phyloP scores from a whole-genome alignment of 306 rosid genomes.

The Sophora flavescens region DNA sequence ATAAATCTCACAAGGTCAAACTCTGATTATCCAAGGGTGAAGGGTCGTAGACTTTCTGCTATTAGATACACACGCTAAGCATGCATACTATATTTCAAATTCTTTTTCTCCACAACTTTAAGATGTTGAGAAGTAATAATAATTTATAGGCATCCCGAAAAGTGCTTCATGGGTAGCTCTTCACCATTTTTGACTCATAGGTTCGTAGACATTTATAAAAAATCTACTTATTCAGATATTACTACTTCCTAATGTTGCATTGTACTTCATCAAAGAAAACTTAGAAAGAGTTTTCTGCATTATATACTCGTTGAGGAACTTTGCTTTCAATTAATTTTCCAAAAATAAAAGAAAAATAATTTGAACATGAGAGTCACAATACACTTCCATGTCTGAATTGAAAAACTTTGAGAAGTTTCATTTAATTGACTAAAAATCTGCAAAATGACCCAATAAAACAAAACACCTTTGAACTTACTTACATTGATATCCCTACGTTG shows the following conservation, averaged over 20 bases:
- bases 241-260: slow-evolving; percentile 1
- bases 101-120: slow-evolving; percentile 3
- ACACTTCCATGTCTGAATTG: slow-evolving; percentile 9
- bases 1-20: no score
- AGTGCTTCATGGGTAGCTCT: slow-evolving; percentile 16
- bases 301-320: background rate
- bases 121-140: slow-evolving; percentile 20
- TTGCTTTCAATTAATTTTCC: background rate
- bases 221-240: slow-evolving; percentile 3
- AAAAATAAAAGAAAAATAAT: background rate
- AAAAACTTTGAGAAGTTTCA: slow-evolving; percentile 6
- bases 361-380: background rate
- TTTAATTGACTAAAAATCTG: background rate
- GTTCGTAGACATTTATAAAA: slow-evolving; percentile 24
- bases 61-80: no score
- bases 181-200: background rate
- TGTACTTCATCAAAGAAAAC: slow-evolving; percentile 14
- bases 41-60: no score
- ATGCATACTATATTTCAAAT: no score
- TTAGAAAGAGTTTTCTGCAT: slow-evolving; percentile 10
- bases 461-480: no score
- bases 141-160: background rate
- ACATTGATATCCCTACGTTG: no score
- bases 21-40: no score
- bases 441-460: no score